Evolutionary conservation across 495 filamentous ascomycete species (phyloP), one percentile per base, ranked within the genome.

Genomic region (Aspergillus taichungensis): DNA sequence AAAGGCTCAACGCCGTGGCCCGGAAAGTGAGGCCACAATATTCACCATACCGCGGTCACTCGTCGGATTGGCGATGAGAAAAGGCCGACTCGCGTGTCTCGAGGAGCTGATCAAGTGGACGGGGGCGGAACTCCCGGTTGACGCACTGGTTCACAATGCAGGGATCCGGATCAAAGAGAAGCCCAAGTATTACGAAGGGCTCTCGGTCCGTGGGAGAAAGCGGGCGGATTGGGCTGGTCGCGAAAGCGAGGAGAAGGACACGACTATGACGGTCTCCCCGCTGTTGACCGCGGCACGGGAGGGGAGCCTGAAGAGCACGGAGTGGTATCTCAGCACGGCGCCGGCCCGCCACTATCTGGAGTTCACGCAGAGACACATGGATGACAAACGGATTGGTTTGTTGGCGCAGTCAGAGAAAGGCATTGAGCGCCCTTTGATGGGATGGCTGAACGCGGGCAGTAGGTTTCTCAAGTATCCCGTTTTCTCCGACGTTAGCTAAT

Each of bases 151-250:
- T 8, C 67, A 77, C 43, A 66, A 74, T 7, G 78, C 68, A 27
- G 83, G 83, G 1, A 56, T 79, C 3, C 70, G 77, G 52, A 50
- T 48, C 0, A 60, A 71, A 39, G 71, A 77, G 44, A 82, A 83
- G 55, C 76, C 81, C 3, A 68, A 67, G 10, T 85, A 78, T 55
- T 88, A 89, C 51, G 83, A 82, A 51, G 84, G 85, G 0, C 57
- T 88, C 37, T 83, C 73, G 7, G 78, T 89, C 8, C 78, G 82
- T 50, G 84, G 85, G 2, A 78, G 78, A 58, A 88, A 87, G 71
- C 74, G 80, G 40, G 66, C 69, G 12, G 76, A 74, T 43, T 75
- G 82, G 83, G 81, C 81, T 0, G 62, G 60, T 12, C 72, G 73
- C n/a, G 74, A 74, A 11, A 66, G 75, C 6, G 68, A 66, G 34